Evolutionary conservation across 2,329 filamentous ascomycete species (phyloP).

Genomic region (Neofusicoccum kwambonambiense): DNA sequence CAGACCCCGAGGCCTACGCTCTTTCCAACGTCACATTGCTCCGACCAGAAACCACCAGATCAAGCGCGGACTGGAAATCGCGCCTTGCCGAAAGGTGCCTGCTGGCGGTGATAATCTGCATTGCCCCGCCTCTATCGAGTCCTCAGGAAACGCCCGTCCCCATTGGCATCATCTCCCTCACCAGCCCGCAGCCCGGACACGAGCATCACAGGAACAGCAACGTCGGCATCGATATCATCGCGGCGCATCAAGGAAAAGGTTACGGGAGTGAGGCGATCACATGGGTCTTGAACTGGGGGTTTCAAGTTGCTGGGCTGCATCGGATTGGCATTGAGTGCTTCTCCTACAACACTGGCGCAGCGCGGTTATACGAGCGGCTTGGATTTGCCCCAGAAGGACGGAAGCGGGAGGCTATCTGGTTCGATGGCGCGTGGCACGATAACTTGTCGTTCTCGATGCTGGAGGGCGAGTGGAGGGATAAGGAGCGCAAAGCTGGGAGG

Average conservation of each 20-base stretch:
- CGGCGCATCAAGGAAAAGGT: slow-evolving; percentile 37
- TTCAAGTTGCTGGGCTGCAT: slow-evolving; percentile 45
- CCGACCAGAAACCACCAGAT: neutral
- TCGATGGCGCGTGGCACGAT: slow-evolving; percentile 39
- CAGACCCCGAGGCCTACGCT: neutral
- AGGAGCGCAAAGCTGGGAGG: neutral
- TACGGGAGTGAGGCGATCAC: slow-evolving; percentile 50
- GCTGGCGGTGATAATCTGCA: neutral
- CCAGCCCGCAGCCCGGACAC: neutral
- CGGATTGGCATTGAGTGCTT: slow-evolving; percentile 44
- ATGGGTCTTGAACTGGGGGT: slow-evolving; percentile 51
- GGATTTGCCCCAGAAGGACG: slow-evolving; percentile 49
- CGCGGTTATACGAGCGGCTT: slow-evolving; percentile 44
- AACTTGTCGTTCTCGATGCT: neutral
- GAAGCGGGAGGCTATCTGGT: slow-evolving; percentile 43
- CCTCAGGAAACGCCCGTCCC: neutral
- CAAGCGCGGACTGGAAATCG: neutral
- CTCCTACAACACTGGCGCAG: slow-evolving; percentile 45
- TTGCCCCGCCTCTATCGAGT: neutral
- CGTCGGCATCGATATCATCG: slow-evolving; percentile 40
- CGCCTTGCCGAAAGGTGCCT: neutral
- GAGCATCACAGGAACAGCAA: slow-evolving; percentile 46
- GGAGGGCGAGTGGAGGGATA: neutral
- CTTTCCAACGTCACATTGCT: neutral
- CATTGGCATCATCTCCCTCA: slow-evolving; percentile 2